A percentile compares a stretch with the other conserved stretches of the same genome.
These are phyloP conservation scores for Kwoniella sp. DNA, from an alignment of 768 basidiomycete species.

Conservation along the genomic window DNA sequence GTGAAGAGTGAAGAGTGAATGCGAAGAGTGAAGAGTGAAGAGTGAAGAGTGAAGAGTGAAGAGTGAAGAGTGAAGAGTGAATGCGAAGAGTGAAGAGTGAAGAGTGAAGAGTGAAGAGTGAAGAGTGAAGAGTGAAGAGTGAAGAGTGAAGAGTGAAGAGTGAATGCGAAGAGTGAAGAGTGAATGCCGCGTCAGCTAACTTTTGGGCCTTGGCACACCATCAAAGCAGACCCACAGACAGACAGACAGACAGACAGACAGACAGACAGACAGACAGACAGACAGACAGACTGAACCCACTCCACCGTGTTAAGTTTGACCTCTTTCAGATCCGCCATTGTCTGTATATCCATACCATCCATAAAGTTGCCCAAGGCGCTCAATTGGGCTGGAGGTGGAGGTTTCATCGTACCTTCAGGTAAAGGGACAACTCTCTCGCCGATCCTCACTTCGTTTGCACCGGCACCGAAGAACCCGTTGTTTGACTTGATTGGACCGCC, in stretches of 20 bases:
- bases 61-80: no score
- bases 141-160: no score
- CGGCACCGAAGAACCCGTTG: background rate
- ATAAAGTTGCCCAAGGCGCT: constrained; percentile 19
- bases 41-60: no score
- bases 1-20: no score
- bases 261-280: no score
- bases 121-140: no score
- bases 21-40: no score
- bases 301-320: constrained; percentile 31
- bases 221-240: background rate
- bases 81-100: no score
- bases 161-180: no score
- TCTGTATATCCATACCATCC: constrained; percentile 8
- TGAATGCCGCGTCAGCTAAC: background rate
- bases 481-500: background rate
- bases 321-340: constrained; percentile 15
- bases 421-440: constrained; percentile 3
- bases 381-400: constrained; percentile 18
- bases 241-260: constrained; percentile 1
- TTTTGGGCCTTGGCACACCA: background rate
- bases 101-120: no score
- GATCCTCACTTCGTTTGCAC: background rate
- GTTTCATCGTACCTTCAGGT: constrained; percentile 1
- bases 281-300: constrained; percentile 33